These are phyloP conservation scores for Neolentinus lepideus DNA, from an alignment of 1,284 basidiomycete genomes.

Conservation along the genomic window DNA sequence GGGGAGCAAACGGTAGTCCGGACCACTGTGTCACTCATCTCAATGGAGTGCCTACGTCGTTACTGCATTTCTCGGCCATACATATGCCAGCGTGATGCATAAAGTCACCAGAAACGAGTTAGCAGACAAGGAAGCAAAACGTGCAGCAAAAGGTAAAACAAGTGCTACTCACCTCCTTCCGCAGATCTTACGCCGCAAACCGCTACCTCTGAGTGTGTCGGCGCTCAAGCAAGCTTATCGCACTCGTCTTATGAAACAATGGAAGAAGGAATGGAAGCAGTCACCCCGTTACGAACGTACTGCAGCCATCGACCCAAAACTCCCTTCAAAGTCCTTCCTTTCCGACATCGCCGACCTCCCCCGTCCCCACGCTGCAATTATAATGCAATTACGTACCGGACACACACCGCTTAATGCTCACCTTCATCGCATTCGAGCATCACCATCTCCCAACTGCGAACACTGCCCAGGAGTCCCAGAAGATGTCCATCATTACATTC, in stretches of 20 bases:
- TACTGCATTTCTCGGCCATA: too few species aligned
- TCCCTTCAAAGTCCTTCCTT: not conserved
- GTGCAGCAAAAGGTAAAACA: slow-evolving; percentile 8
- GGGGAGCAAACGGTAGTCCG: not conserved
- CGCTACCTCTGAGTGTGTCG: slow-evolving; percentile 3
- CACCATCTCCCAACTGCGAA: not conserved
- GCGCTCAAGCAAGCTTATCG: slow-evolving; percentile 1
- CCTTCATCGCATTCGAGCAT: not conserved
- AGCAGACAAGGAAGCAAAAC: slow-evolving; percentile 12
- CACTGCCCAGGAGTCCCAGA: not conserved
- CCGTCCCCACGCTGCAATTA: not conserved
- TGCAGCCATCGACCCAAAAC: not conserved
- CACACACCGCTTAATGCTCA: not conserved
- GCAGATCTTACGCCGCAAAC: not conserved
- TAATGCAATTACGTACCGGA: slow-evolving; percentile 3
- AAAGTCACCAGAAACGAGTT: slow-evolving; percentile 17
- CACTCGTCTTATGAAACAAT: not conserved
- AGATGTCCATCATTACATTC: not conserved
- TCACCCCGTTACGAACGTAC: not conserved
- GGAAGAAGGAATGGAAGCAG: not conserved
- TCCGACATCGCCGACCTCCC: not conserved
- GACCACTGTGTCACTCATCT: too few species aligned
- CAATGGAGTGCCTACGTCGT: too few species aligned
- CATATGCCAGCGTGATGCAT: too few species aligned
- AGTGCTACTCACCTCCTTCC: slow-evolving; percentile 9